Evolutionary conservation across 139 green algal species (phyloP), one percentile per base, ranked within the genome.

Genomic region (Coelastrella sp.): DNA sequence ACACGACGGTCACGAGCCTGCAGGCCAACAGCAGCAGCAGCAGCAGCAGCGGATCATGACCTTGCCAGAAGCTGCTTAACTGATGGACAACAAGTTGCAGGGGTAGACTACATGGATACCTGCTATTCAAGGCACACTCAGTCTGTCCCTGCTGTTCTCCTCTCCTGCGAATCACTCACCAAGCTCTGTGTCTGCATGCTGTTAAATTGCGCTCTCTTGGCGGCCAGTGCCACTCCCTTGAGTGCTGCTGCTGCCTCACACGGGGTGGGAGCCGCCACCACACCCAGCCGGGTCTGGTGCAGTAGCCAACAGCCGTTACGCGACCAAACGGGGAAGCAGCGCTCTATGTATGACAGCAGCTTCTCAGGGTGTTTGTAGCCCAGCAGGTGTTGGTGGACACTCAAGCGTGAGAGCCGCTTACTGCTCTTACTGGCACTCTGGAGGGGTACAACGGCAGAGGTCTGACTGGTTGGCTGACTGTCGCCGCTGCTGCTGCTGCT

Each of bases 271-370:
- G 60, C 78, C 9, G 38, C n/a, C 68, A 80, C 82, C 82, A 87
- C 50, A 8, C 69, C 68, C 37, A 50, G 41, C 40, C 82, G 27
- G 25, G 53, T 35, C 72, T 82, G 51, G 25, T 76, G n/a, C 71
- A 87, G 23, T 71, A 87, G 82, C 59, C 68, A 71, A 40, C 71
- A 83, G n/a, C 82, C 82, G 57, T 87, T 87, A 21, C 35, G 37
- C 8, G 71, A 41, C 82, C 82, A 87, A 40, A 25, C 32, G 25
- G 82, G 82, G 30, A 83, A 87, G n/a, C 38, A 51, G 15, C 6
- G 5, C 30, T 71, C 50, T 32, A 81, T 11, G 23, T 67, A 66
- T 21, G 4, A 30, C 69, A 87, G 34, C 48, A 81, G 51, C 53
- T 64, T 45, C 15, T 45, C 25, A 23, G 78, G 78, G 5, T 43